phyloP scores from a whole-genome alignment of 2,329 filamentous ascomycete genomes.

The Botryotinia globosa region DNA sequence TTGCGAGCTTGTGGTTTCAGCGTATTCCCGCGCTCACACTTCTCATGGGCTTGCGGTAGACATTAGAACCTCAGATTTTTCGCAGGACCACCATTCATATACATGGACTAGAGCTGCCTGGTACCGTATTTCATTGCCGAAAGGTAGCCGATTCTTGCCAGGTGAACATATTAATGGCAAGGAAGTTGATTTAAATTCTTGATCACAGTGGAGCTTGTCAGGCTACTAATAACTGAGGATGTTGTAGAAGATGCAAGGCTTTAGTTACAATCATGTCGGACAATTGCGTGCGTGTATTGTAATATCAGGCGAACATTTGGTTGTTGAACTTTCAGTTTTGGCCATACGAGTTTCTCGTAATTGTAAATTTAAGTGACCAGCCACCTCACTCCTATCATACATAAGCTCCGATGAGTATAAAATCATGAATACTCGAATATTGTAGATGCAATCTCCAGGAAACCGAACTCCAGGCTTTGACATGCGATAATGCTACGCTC shows the following conservation, averaged over 20 bases:
- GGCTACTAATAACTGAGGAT: conserved; percentile 48
- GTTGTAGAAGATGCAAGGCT: not conserved
- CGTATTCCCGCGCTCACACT: not conserved
- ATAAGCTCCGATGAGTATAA: conserved; percentile 24
- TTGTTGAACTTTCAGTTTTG: not conserved
- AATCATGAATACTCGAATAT: conserved; percentile 28
- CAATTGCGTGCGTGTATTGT: not conserved
- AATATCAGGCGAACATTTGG: not conserved
- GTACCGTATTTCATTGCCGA: conserved; percentile 46
- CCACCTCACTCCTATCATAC: conserved; percentile 25
- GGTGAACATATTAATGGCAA: conserved; percentile 35
- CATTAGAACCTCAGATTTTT: conserved; percentile 60
- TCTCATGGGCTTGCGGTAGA: conserved; percentile 47
- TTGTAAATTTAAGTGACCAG: not conserved
- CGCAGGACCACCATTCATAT: conserved; percentile 55
- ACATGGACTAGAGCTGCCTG: conserved; percentile 59
- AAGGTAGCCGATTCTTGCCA: conserved; percentile 20
- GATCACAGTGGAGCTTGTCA: conserved; percentile 59
- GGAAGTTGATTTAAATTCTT: conserved; percentile 55
- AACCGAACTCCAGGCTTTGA: conserved; percentile 31
- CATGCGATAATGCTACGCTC: conserved; percentile 26
- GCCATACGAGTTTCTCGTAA: conserved; percentile 15
- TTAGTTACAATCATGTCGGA: not conserved
- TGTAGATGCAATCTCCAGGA: conserved; percentile 27
- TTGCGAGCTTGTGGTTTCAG: not conserved